These are phyloP conservation scores for Mycoemilia scoparia DNA, from an alignment of 192 early-diverging fungal genomes.

Conservation along the genomic window DNA sequence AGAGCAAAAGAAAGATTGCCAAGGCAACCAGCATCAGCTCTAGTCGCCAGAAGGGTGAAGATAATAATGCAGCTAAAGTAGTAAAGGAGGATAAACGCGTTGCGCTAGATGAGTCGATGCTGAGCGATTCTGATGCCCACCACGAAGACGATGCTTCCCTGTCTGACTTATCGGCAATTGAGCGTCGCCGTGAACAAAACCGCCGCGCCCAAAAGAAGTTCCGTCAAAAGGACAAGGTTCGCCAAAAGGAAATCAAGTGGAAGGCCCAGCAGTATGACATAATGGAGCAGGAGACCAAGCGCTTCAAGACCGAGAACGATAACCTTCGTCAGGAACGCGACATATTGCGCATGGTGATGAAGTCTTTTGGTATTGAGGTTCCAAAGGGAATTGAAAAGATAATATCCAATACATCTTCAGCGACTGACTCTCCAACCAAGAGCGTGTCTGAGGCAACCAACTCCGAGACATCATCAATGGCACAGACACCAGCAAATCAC, in stretches of 20 bases:
- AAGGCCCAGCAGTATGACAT: constrained; percentile 27
- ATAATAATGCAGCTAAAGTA: too few species aligned
- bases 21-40: too few species aligned
- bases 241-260: constrained; percentile 32
- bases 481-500: too few species aligned
- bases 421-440: too few species aligned
- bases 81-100: too few species aligned
- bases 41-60: too few species aligned
- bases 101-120: too few species aligned
- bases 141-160: constrained; percentile 7
- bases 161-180: constrained; percentile 12
- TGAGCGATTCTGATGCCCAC: background rate
- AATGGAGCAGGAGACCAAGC: constrained; percentile 22
- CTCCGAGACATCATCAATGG: too few species aligned
- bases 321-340: constrained; percentile 16
- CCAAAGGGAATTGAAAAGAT: too few species aligned
- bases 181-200: constrained; percentile 30
- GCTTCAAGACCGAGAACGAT: constrained; percentile 28
- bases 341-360: constrained; percentile 17
- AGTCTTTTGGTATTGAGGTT: constrained; percentile 20
- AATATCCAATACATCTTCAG: too few species aligned
- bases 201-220: constrained; percentile 32
- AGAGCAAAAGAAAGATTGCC: too few species aligned
- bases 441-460: too few species aligned
- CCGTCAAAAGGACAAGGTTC: constrained; percentile 30